A percentile compares a stretch with the other conserved stretches of the same genome.
phyloP scores from a whole-genome alignment of 2,329 filamentous ascomycete species.

The Aspergillus persii region DNA sequence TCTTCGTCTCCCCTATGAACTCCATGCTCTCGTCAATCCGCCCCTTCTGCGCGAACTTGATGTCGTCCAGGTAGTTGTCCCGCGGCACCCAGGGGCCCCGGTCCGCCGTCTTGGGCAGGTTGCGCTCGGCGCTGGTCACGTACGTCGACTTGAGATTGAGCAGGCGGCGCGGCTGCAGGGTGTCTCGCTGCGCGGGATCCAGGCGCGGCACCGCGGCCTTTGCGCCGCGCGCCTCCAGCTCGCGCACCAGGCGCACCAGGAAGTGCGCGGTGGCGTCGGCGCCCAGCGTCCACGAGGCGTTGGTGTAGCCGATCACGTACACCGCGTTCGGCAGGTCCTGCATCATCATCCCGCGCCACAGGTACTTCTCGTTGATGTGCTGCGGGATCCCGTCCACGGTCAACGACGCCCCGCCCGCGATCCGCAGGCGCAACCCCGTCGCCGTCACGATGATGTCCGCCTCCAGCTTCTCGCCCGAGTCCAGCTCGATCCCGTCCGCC shows the following conservation, averaged over 20 bases:
- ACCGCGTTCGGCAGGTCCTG: conserved; percentile 45
- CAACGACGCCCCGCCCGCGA: conserved; percentile 37
- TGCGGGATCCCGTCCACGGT: conserved; percentile 39
- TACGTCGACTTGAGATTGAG: conserved; percentile 44
- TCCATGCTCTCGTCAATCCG: conserved; percentile 34
- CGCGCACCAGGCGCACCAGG: conserved; percentile 36
- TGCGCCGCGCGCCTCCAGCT: conserved; percentile 27
- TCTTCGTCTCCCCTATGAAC: conserved; percentile 18
- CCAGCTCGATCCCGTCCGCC: conserved; percentile 48
- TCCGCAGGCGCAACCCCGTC: conserved; percentile 43
- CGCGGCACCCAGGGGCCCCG: conserved; percentile 41
- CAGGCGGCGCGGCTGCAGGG: conserved; percentile 29
- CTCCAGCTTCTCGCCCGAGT: conserved; percentile 41
- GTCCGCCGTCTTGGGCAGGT: conserved; percentile 39
- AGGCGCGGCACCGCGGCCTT: conserved; percentile 30
- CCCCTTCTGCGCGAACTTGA: conserved; percentile 39
- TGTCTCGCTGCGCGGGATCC: conserved; percentile 10
- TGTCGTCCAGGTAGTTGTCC: conserved; percentile 39
- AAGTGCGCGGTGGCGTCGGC: conserved; percentile 44
- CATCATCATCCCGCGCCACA: conserved; percentile 46
- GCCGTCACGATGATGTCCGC: conserved; percentile 47
- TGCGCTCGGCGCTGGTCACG: conserved; percentile 32
- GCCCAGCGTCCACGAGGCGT: conserved; percentile 47
- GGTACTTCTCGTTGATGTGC: conserved; percentile 33
- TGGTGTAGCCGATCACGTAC: conserved; percentile 45